Base-by-base conservation (phyloP, 202 grass and related monocot genomes). In the Saccharum hybrid region DNA sequence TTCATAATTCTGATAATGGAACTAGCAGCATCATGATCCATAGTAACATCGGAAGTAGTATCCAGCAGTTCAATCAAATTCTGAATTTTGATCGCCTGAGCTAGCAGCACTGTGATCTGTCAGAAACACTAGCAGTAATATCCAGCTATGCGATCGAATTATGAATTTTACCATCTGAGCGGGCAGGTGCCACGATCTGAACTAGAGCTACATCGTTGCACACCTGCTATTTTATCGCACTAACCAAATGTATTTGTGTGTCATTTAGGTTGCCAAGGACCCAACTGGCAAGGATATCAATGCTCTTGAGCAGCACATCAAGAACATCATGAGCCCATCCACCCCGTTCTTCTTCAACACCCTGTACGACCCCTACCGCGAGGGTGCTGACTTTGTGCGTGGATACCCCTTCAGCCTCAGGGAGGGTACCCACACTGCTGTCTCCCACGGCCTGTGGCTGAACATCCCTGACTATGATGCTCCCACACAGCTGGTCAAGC, bases 401-500 rank as follows among this genome's bases (percentile, higher is more conserved):
- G 94, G 94, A 0, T 96, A 96, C 66, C 94, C 94, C 74, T 96
- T 96, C 88, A 90, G 86, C 87, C 89, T 96, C 34, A 92, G 94
- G 68, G 94, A 96, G 21, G 94, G 91, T 75, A 79, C 71, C 52
- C 64, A 83, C 65, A 96, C 94, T 11, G 94, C 91, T 10, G 90
- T 93, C 31, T 96, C 94, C 49, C 94, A 96, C 1, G 94, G 94
- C 39, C 81, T 96, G 34, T 96, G 94, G 94, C 88, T 96, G 33
- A 96, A 96, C 79, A 93, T 96, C 78, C 94, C 94, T 72, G 94
- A 96, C 86, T 96, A 96, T 39, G 94, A 96, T 88, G 94, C 94
- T 38, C 94, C 90, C 67, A 96, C 91, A 8, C 94, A 96, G 72
- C 85, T 96, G 80, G 91, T 93, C 75, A 96, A 96, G 75, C 94